Conservation (phyloP, 2,329 filamentous ascomycete species). For the Xylogone sp. region DNA sequence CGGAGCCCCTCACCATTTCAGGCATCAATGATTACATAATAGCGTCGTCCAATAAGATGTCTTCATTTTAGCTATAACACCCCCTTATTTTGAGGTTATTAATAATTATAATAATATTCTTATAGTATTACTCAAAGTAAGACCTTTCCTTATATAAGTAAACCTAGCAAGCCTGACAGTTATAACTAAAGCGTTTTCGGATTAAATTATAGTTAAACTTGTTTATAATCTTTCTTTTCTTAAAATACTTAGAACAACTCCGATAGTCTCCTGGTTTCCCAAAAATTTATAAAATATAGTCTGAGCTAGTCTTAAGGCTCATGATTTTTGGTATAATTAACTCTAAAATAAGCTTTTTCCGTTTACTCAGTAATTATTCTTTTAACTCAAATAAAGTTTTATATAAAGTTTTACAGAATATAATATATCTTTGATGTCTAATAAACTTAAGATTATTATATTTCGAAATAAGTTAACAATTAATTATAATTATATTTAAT, state of each 20-base stretch:
- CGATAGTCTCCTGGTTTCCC: neutral
- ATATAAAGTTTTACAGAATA: neutral
- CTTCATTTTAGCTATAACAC: no score
- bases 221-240: neutral
- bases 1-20: no score
- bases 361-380: neutral
- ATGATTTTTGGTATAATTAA: neutral
- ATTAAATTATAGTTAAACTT: neutral
- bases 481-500: neutral
- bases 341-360: neutral
- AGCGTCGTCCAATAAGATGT: no score
- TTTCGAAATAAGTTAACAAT: neutral
- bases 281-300: neutral
- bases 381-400: neutral
- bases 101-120: no score
- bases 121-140: neutral
- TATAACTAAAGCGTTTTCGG: neutral
- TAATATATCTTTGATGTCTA: neutral
- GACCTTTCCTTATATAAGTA: neutral
- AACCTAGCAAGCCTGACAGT: neutral
- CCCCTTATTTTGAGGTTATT: no score
- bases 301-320: neutral
- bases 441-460: neutral
- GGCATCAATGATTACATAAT: no score
- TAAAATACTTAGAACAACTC: neutral